Conservation (phyloP, 2,329 filamentous ascomycete genomes). For the Aspergillus neotritici region DNA sequence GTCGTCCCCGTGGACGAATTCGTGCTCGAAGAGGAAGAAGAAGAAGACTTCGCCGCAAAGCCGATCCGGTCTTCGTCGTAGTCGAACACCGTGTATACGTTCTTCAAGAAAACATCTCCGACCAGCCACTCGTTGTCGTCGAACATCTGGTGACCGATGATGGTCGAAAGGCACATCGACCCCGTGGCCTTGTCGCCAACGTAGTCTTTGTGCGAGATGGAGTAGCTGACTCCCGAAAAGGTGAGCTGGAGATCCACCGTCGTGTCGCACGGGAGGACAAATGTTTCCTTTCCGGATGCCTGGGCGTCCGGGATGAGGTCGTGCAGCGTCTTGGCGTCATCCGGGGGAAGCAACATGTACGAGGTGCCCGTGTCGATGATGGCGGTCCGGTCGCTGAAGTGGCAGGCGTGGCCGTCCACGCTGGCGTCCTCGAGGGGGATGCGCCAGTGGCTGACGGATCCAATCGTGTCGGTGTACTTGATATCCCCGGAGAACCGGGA, state of each 20-base stretch:
- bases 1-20: no score
- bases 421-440: slow-evolving; percentile 62
- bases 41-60: slow-evolving; percentile 17
- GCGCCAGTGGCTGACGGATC: slow-evolving; percentile 61
- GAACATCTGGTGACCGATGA: slow-evolving; percentile 67
- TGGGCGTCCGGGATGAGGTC: slow-evolving; percentile 58
- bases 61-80: slow-evolving; percentile 51
- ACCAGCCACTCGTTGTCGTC: slow-evolving; percentile 64
- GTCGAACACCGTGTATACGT: slow-evolving; percentile 83
- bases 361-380: slow-evolving; percentile 83
- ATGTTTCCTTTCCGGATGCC: slow-evolving; percentile 57
- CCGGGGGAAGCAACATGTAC: slow-evolving; percentile 65
- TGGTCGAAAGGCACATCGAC: slow-evolving; percentile 57
- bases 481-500: slow-evolving; percentile 64
- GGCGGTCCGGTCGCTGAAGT: slow-evolving; percentile 52
- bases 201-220: slow-evolving; percentile 67
- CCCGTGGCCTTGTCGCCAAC: slow-evolving; percentile 39
- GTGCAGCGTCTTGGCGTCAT: slow-evolving; percentile 64
- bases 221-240: slow-evolving; percentile 64
- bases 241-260: slow-evolving; percentile 56
- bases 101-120: slow-evolving; percentile 81
- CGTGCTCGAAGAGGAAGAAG: no score
- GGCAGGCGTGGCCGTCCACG: slow-evolving; percentile 54
- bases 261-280: slow-evolving; percentile 67
- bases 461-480: slow-evolving; percentile 55